phyloP scores from a whole-genome alignment of 1,139 yeast genomes.

The Schwanniomyces etchellsii region DNA sequence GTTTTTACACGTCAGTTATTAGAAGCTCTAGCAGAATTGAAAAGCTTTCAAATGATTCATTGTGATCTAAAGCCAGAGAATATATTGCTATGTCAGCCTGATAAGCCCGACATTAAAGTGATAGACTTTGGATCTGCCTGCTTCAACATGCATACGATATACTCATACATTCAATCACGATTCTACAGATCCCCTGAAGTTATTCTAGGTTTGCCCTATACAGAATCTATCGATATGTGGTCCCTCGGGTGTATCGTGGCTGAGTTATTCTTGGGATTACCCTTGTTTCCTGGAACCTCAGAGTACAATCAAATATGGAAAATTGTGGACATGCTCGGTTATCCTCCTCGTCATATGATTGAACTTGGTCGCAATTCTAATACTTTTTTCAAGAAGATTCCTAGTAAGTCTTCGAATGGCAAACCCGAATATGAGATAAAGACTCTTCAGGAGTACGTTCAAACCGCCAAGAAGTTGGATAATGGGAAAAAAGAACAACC shows the following conservation, averaged over 20 bases:
- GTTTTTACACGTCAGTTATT: constrained; percentile 74
- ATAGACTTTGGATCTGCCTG: constrained; percentile 98
- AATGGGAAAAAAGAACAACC: constrained; percentile 67
- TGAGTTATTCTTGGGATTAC: constrained; percentile 86
- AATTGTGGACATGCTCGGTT: constrained; percentile 76
- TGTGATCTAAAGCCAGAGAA: constrained; percentile 98
- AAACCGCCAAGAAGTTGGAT: constrained; percentile 31
- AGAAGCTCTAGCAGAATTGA: constrained; percentile 73
- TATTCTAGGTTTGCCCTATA: constrained; percentile 81
- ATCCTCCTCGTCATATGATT: constrained; percentile 94
- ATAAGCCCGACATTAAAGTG: constrained; percentile 82
- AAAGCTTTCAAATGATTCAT: constrained; percentile 81
- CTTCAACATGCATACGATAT: constrained; percentile 81
- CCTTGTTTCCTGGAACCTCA: constrained; percentile 91
- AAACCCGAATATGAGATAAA: constrained; percentile 29
- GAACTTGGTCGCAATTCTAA: constrained; percentile 86
- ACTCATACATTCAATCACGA: constrained; percentile 92
- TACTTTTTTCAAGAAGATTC: constrained; percentile 55
- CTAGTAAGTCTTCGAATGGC: constrained; percentile 17
- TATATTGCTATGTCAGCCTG: constrained; percentile 73
- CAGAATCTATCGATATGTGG: constrained; percentile 97
- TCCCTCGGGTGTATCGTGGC: constrained; percentile 95
- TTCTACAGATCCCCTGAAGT: constrained; percentile 97
- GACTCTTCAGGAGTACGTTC: constrained; percentile 31
- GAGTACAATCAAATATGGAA: constrained; percentile 87